Evolutionary conservation across 1,139 yeast species (phyloP), one percentile per base, ranked within the genome.

Genomic region (Yamadazyma sp.): DNA sequence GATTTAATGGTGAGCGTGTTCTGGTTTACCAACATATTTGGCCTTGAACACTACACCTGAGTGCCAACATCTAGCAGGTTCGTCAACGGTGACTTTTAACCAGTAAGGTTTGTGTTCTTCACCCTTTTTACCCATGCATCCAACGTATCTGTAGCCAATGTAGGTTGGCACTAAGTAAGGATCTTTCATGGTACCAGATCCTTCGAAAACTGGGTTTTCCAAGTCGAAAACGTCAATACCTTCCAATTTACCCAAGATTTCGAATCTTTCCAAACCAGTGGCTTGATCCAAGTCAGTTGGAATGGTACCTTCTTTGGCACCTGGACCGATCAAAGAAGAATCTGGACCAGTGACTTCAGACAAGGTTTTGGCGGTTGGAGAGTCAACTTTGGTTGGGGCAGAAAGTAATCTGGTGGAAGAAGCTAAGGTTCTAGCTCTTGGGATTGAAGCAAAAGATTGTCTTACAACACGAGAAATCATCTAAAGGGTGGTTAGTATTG

Each of bases 251-350:
- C 95, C 97, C 61, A 92, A 81, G 59, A 87, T 66, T 77, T 92
- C 98, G 56, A 89, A 79, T 82, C 98, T 89, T 70, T 87, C 98
- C 63, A 92, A 77, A 86, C 98, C 98, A 42, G 98, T 94, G 56
- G 97, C 91, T 74, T 91, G 98, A 59, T 92, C 97, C 56, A 87
- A 63, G 66, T 91, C 96, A 45, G 95, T 81, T 64, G 98, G 98
- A 58, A 92, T 82, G 43, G 84, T 76, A 57, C 94, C 95, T 44
- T 70, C 64, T 57, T 76, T 70, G 51, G 96, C 95, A 79, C 96
- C 97, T 44, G 84, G 81, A 67, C 97, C 96, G 55, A 89, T 79
- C 67, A 92, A 80, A 43, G 91, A 77, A 23, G 62, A 60, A 59
- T 79, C 87, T 41, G 83, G 79, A 59, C 91, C 91, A 42, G 82